These are phyloP conservation scores for Dissoconium aciculare DNA, from an alignment of 2,329 filamentous ascomycete genomes.

Conservation along the genomic window DNA sequence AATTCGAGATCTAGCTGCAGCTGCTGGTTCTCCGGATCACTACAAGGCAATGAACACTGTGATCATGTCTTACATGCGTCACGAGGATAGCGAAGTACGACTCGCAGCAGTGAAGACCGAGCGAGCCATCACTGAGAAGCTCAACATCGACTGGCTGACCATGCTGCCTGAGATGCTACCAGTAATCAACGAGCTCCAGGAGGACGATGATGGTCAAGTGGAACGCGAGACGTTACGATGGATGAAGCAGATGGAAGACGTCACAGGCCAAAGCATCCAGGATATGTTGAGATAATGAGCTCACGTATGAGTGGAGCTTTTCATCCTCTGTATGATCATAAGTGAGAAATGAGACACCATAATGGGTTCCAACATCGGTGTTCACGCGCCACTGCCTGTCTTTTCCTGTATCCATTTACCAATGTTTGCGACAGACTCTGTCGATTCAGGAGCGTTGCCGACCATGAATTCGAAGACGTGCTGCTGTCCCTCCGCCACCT, in stretches of 20 bases:
- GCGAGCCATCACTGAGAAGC: slow-evolving; percentile 49
- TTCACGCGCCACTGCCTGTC: too few relatives aligned
- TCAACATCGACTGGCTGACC: slow-evolving; percentile 88
- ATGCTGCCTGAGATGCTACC: slow-evolving; percentile 91
- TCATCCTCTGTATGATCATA: too few relatives aligned
- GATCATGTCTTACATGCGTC: slow-evolving; percentile 64
- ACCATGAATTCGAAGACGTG: slow-evolving; percentile 25
- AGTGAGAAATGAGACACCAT: too few relatives aligned
- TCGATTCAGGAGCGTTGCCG: slow-evolving; percentile 15
- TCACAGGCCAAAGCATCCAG: slow-evolving; percentile 80
- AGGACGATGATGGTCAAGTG: slow-evolving; percentile 89
- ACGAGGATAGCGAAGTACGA: slow-evolving; percentile 55
- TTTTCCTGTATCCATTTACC: slow-evolving; percentile 14
- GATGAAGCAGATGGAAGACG: slow-evolving; percentile 79
- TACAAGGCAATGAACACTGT: slow-evolving; percentile 75
- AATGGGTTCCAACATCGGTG: too few relatives aligned
- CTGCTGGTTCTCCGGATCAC: slow-evolving; percentile 73
- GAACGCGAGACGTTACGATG: slow-evolving; percentile 79
- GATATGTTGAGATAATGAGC: slow-evolving; percentile 50
- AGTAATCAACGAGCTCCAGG: slow-evolving; percentile 85
- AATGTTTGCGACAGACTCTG: slow-evolving; percentile 11
- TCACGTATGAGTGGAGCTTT: too few relatives aligned
- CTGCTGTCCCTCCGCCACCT: slow-evolving; percentile 30
- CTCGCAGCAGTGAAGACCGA: slow-evolving; percentile 72
- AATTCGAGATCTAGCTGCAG: slow-evolving; percentile 63